Percentiles rank a stretch among this genome's conserved stretches.
Evolutionary conservation across 768 basidiomycete species (phyloP).

Genomic region (Tulasnella sp.): DNA sequence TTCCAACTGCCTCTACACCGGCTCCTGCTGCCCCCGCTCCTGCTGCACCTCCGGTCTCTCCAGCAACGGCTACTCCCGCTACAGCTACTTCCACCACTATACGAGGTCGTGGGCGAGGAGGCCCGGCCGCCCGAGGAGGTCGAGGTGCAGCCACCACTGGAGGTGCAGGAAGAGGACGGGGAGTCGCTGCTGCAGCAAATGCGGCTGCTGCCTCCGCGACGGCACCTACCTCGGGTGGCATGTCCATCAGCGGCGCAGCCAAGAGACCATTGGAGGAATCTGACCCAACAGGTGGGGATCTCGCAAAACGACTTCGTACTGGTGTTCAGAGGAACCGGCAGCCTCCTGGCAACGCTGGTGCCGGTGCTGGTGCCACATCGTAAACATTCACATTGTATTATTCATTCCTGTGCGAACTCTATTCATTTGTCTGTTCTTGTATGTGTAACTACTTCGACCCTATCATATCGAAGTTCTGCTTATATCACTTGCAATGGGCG

Average conservation of each 20-base stretch:
- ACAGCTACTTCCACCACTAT: neutral
- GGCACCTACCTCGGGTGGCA: neutral
- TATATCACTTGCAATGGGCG: too few species aligned
- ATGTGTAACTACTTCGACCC: too few species aligned
- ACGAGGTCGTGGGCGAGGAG: conserved; percentile 9
- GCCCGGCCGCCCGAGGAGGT: conserved; percentile 3
- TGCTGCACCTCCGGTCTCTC: neutral
- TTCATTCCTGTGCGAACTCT: too few species aligned
- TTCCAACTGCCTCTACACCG: too few species aligned
- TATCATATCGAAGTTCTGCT: too few species aligned
- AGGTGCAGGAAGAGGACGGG: neutral
- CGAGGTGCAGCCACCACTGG: too few species aligned
- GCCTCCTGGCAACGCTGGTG: too few species aligned
- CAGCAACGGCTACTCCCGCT: neutral
- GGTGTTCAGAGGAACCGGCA: conserved; percentile 13
- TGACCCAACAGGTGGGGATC: conserved; percentile 2
- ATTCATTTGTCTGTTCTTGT: too few species aligned
- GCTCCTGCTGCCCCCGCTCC: neutral
- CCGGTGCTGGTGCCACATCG: too few species aligned
- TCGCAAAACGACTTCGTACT: conserved; percentile 4
- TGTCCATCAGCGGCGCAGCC: conserved; percentile 10
- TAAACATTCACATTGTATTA: too few species aligned
- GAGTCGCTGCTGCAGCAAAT: neutral
- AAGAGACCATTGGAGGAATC: conserved; percentile 12
- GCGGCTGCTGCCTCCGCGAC: neutral